These are phyloP conservation scores for Mangifera indica DNA, from an alignment of 345 rosid genomes.

Conservation along the genomic window DNA sequence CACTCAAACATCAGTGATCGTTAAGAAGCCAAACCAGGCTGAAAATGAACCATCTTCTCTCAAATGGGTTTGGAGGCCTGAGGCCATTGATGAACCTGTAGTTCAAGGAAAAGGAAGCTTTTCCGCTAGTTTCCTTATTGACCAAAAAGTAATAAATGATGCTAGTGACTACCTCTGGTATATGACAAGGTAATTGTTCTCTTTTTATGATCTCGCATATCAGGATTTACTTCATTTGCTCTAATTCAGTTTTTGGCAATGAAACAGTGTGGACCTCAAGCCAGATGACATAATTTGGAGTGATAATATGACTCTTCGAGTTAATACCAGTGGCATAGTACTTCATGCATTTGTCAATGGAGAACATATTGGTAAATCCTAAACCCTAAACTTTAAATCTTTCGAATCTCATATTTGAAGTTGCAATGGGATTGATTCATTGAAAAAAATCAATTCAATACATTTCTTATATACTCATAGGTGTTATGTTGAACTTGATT, in stretches of 20 bases:
- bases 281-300: slow-evolving; percentile 49
- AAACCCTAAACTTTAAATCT: too few species aligned
- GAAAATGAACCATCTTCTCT: slow-evolving; percentile 34
- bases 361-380: slow-evolving; percentile 39
- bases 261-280: slow-evolving; percentile 36
- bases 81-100: slow-evolving; percentile 26
- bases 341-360: slow-evolving; percentile 65
- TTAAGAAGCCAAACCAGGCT: slow-evolving; percentile 31
- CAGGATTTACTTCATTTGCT: background rate
- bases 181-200: slow-evolving; percentile 53
- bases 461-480: too few species aligned
- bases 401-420: too few species aligned
- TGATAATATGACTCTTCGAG: slow-evolving; percentile 37
- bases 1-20: slow-evolving; percentile 52
- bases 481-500: too few species aligned
- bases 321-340: slow-evolving; percentile 50
- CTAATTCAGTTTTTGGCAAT: background rate
- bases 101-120: slow-evolving; percentile 36
- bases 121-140: slow-evolving; percentile 34
- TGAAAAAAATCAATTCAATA: too few species aligned
- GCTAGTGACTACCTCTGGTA: slow-evolving; percentile 68
- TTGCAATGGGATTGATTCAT: too few species aligned
- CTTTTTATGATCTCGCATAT: too few species aligned
- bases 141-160: slow-evolving; percentile 57
- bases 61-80: slow-evolving; percentile 66